Evolutionary conservation across 176 grass and related monocot species (phyloP).

Genomic region (Avena sativa): DNA sequence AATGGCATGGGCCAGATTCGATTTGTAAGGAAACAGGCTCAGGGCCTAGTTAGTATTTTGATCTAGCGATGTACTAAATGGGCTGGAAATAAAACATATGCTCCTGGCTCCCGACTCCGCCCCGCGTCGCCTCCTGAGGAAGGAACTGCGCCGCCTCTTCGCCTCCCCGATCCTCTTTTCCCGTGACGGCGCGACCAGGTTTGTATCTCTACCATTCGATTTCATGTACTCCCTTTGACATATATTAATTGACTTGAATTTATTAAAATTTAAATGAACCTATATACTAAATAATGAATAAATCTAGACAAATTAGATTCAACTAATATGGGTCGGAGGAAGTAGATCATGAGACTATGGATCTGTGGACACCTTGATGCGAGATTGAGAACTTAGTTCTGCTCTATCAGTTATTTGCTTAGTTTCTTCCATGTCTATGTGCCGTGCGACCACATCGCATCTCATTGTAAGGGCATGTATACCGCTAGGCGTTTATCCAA

Average conservation of each 20-base stretch:
- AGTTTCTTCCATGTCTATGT: too few species aligned
- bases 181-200: background rate
- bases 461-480: too few species aligned
- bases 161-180: background rate
- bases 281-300: too few species aligned
- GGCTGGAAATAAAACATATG: background rate
- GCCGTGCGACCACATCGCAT: background rate
- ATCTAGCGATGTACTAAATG: background rate
- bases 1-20: too few species aligned
- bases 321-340: too few species aligned
- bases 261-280: too few species aligned
- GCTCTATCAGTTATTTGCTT: background rate
- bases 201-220: background rate
- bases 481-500: too few species aligned
- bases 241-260: too few species aligned
- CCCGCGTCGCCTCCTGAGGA: background rate
- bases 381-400: background rate
- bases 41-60: background rate
- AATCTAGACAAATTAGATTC: too few species aligned
- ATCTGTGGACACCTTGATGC: background rate
- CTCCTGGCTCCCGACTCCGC: background rate
- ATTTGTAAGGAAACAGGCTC: background rate
- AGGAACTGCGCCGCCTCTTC: background rate
- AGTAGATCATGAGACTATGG: background rate
- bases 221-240: background rate